Evolutionary conservation across 2,329 filamentous ascomycete species (phyloP).

Genomic region (Pseudodiploospora longispora): DNA sequence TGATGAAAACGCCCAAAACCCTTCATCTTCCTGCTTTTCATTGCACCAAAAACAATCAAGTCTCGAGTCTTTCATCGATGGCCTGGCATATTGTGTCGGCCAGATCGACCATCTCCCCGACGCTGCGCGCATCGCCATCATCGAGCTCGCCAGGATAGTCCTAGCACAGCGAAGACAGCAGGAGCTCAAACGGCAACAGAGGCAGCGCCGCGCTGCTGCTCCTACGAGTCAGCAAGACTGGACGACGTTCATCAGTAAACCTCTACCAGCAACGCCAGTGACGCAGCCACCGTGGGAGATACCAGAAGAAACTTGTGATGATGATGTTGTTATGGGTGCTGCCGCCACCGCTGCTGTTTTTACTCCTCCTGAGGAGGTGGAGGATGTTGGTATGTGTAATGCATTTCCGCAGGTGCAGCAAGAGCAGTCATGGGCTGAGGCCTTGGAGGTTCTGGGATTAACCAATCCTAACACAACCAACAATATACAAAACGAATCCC

Average conservation of each 20-base stretch:
- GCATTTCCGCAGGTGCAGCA: too few relatives aligned
- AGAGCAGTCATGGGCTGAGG: too few relatives aligned
- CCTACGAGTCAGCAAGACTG: not conserved
- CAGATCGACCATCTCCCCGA: constrained; percentile 19
- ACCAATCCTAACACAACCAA: too few relatives aligned
- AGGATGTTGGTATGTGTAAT: too few relatives aligned
- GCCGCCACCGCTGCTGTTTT: too few relatives aligned
- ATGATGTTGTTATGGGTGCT: too few relatives aligned
- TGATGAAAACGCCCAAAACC: not conserved
- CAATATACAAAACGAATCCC: too few relatives aligned
- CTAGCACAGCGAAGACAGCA: constrained; percentile 4
- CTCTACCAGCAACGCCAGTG: constrained; percentile 22
- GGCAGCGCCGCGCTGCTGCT: not conserved
- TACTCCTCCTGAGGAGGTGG: too few relatives aligned
- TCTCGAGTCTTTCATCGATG: constrained; percentile 13
- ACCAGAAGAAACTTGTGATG: not conserved
- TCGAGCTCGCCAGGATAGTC: constrained; percentile 17
- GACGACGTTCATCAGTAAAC: constrained; percentile 15
- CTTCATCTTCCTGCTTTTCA: not conserved
- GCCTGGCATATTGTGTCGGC: constrained; percentile 25
- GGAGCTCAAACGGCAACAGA: not conserved
- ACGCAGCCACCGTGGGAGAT: constrained; percentile 16
- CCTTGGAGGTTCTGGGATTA: too few relatives aligned
- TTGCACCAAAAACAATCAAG: not conserved
- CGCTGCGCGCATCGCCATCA: constrained; percentile 18